Evolutionary conservation across 179 eudicot genomes (phyloP).

Genomic region (Silene noctiflora): DNA sequence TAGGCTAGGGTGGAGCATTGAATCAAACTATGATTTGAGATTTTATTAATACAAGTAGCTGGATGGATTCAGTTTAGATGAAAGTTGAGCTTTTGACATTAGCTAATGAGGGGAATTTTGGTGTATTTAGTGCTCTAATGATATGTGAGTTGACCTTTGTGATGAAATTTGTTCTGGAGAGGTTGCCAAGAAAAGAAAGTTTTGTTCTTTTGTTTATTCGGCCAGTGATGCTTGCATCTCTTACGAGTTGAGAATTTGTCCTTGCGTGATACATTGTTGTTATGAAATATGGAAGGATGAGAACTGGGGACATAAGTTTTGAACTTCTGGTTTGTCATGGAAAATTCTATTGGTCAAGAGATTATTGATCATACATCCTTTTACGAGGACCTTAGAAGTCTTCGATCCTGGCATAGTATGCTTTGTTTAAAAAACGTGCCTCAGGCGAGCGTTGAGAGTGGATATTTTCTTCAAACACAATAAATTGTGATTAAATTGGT

Average conservation of each 20-base stretch:
- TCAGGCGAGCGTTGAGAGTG: neutral
- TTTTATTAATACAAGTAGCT: neutral
- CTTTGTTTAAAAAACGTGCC: neutral
- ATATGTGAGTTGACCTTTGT: neutral
- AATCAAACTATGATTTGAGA: neutral
- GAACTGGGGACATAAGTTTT: neutral
- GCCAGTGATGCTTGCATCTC: neutral
- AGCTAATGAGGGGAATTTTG: too few relatives aligned
- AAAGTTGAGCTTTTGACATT: too few relatives aligned
- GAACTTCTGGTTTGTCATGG: neutral
- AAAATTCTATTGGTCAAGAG: neutral
- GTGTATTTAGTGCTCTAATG: neutral
- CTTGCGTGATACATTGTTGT: neutral
- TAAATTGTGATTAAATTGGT: neutral
- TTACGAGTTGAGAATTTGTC: neutral
- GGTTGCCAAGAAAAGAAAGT: neutral
- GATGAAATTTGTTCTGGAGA: neutral
- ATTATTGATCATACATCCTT: neutral
- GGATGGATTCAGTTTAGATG: neutral
- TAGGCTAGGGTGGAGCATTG: neutral
- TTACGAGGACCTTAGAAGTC: neutral
- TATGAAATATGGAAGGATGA: neutral
- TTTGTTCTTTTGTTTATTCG: neutral
- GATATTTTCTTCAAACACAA: neutral
- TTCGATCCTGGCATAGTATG: neutral